phyloP scores from a whole-genome alignment of 2,329 filamentous ascomycete genomes.

The Neofusicoccum sp. region DNA sequence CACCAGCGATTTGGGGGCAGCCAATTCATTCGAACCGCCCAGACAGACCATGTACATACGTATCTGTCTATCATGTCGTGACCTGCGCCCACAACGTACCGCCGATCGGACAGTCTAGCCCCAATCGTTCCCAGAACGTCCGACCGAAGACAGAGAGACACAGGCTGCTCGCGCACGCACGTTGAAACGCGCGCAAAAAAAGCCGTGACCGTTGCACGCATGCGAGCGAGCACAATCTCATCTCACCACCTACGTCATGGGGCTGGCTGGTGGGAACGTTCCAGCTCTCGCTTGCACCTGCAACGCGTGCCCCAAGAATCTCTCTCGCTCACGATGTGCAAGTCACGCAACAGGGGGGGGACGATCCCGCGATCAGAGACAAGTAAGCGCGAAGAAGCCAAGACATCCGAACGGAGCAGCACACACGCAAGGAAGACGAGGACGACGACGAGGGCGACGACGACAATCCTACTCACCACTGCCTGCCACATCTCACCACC shows the following conservation, averaged over 20 bases:
- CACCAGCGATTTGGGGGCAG: neutral
- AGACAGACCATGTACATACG: neutral
- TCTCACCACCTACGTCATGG: constrained; percentile 8
- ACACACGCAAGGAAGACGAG: neutral
- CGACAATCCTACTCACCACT: neutral
- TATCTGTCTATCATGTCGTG: neutral
- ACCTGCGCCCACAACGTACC: neutral
- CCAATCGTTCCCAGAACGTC: neutral
- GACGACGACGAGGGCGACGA: neutral
- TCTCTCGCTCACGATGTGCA: neutral
- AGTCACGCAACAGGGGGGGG: neutral
- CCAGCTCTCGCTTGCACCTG: neutral
- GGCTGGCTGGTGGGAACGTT: neutral
- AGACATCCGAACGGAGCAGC: neutral
- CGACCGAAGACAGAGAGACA: too few relatives aligned
- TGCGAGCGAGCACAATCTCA: neutral
- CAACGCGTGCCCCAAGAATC: neutral
- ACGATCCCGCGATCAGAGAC: neutral
- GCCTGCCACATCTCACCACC: neutral
- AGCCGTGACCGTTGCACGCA: neutral
- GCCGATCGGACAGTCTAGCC: constrained; percentile 8
- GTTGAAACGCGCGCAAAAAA: too few relatives aligned
- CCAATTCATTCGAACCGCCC: neutral
- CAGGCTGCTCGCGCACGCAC: too few relatives aligned
- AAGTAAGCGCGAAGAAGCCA: neutral